Conservation (phyloP, 352 stramenopile genomes). For the Pythium insidiosum region DNA sequence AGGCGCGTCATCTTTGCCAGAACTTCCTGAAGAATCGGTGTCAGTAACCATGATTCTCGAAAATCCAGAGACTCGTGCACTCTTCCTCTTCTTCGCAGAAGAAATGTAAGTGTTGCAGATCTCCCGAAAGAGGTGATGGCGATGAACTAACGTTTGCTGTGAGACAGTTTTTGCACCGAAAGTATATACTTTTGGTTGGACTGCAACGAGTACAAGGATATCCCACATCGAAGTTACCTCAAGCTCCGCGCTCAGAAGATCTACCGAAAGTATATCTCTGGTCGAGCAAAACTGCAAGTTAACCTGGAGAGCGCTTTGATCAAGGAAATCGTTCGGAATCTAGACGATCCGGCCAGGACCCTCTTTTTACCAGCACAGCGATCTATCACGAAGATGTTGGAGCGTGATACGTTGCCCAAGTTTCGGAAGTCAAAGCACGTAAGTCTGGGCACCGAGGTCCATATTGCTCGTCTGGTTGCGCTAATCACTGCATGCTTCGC, state of each 20-base stretch:
- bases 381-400: conserved; percentile 73
- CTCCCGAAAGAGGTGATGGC: too few relatives aligned
- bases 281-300: conserved; percentile 55
- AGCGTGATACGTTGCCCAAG: conserved; percentile 66
- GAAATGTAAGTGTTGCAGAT: conserved; percentile 47
- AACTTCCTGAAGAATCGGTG: conserved; percentile 29
- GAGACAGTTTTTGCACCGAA: conserved; percentile 71
- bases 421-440: conserved; percentile 66
- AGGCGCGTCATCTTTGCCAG: neutral
- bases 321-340: conserved; percentile 40
- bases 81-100: conserved; percentile 70
- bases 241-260: conserved; percentile 75
- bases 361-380: conserved; percentile 48
- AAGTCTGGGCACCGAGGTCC: conserved; percentile 10
- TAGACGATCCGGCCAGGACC: conserved; percentile 48
- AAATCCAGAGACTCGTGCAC: conserved; percentile 42
- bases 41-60: conserved; percentile 53
- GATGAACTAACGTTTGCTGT: too few relatives aligned
- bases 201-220: conserved; percentile 78
- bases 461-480: neutral
- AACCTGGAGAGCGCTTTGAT: conserved; percentile 53
- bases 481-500: neutral
- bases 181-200: conserved; percentile 84
- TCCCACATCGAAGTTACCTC: conserved; percentile 62
- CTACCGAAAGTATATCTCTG: conserved; percentile 70